phyloP scores from a whole-genome alignment of 148 eudicot species.

The Cornus florida region DNA sequence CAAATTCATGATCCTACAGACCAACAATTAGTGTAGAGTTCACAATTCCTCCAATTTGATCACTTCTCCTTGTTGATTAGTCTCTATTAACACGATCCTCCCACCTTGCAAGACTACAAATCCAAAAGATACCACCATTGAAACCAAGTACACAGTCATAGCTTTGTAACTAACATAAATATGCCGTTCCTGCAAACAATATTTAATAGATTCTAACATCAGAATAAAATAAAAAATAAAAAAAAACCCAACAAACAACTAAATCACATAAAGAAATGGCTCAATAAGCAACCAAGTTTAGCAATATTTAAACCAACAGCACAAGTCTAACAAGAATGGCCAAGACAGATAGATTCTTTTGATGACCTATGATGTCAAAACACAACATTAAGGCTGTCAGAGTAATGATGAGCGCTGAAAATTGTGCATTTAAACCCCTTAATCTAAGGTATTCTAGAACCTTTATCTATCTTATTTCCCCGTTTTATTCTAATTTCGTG shows the following conservation, averaged over 20 bases:
- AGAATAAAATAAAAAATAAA: no score
- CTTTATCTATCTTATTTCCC: no score
- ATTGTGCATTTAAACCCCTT: no score
- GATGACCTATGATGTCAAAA: no score
- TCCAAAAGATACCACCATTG: constrained; percentile 55
- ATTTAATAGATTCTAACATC: not conserved
- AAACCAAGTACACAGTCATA: constrained; percentile 62
- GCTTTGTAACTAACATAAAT: constrained; percentile 90
- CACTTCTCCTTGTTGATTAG: constrained; percentile 16
- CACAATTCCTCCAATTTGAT: not conserved
- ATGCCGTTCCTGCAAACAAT: constrained; percentile 80
- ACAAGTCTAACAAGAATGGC: not conserved
- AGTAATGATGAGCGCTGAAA: no score
- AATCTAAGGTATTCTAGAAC: no score
- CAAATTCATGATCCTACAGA: no score
- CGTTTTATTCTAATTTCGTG: no score
- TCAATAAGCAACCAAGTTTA: not conserved
- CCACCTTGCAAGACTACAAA: constrained; percentile 25
- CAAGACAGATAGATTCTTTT: not conserved
- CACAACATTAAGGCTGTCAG: no score
- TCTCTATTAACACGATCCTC: constrained; percentile 50
- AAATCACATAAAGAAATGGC: not conserved
- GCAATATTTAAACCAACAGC: not conserved
- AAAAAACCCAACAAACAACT: not conserved
- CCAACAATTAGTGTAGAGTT: not conserved